Evolutionary conservation across 495 filamentous ascomycete species (phyloP).

Genomic region (Neurospora sp.): DNA sequence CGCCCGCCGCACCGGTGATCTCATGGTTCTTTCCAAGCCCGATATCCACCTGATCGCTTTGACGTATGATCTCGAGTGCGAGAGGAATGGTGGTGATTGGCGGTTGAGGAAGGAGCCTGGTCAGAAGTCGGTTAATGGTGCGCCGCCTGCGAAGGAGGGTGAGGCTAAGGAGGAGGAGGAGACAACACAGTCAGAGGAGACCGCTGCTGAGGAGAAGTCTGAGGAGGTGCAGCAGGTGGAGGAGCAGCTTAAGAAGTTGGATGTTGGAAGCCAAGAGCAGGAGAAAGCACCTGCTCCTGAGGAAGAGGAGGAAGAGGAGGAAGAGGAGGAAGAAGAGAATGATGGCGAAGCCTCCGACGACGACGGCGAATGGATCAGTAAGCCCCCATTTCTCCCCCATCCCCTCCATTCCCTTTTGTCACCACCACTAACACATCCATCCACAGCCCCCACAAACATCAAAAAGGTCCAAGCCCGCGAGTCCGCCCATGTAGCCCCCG

Average conservation of each 20-base stretch:
- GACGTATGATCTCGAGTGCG: conserved; percentile 82
- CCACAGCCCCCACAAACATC: conserved; percentile 65
- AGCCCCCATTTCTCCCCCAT: background rate
- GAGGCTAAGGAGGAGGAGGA: conserved; percentile 8
- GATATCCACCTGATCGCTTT: conserved; percentile 86
- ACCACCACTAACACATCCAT: background rate
- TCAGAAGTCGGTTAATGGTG: conserved; percentile 67
- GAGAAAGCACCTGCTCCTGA: background rate
- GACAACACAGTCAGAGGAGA: background rate
- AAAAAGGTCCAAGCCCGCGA: conserved; percentile 69
- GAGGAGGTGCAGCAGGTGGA: conserved; percentile 39
- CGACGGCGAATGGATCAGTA: conserved; percentile 61
- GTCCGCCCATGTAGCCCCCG: conserved; percentile 31
- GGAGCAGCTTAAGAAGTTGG: conserved; percentile 9
- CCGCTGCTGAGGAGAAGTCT: background rate
- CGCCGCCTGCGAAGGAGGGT: conserved; percentile 38
- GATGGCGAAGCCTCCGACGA: conserved; percentile 19
- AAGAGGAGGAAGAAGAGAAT: conserved; percentile 40
- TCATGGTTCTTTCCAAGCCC: conserved; percentile 71
- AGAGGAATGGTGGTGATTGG: conserved; percentile 71
- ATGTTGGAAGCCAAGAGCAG: background rate
- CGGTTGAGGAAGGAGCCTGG: conserved; percentile 65
- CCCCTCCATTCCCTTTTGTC: too few species aligned
- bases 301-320: conserved; percentile 29
- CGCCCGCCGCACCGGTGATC: conserved; percentile 81